Evolutionary conservation across 2,329 filamentous ascomycete genomes (phyloP).

Genomic region (Fusarium aywerte): DNA sequence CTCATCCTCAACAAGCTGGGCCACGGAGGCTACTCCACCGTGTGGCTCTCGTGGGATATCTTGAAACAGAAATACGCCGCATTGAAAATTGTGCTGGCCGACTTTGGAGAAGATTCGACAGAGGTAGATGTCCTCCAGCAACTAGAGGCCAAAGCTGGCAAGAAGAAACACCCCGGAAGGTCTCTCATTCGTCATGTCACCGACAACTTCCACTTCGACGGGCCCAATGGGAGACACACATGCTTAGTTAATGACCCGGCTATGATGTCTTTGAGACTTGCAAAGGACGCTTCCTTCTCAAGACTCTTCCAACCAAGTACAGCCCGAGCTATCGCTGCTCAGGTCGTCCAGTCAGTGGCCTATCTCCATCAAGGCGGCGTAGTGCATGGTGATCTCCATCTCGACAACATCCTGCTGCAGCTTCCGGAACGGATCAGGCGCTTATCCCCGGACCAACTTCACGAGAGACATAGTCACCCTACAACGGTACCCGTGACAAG

Average conservation of each 20-base stretch:
- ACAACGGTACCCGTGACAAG: conserved; percentile 36
- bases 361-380: conserved; percentile 38
- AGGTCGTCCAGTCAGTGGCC: conserved; percentile 33
- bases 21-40: conserved; percentile 42
- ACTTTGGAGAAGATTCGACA: conserved; percentile 36
- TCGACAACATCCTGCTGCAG: conserved; percentile 38
- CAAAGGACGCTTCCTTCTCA: conserved; percentile 35
- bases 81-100: conserved; percentile 39
- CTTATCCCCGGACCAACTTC: conserved; percentile 31
- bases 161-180: conserved; percentile 28
- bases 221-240: conserved; percentile 39
- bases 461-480: conserved; percentile 25
- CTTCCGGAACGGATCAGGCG: conserved; percentile 33
- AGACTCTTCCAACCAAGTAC: conserved; percentile 34
- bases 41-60: conserved; percentile 42
- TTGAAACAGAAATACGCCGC: conserved; percentile 39
- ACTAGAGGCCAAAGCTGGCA: conserved; percentile 24
- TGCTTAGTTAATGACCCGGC: conserved; percentile 42
- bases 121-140: conserved; percentile 35
- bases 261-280: conserved; percentile 39
- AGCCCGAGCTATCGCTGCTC: conserved; percentile 39
- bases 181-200: conserved; percentile 36
- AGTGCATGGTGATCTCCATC: conserved; percentile 40
- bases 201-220: conserved; percentile 37
- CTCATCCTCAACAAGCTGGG: conserved; percentile 43